Percentiles rank a stretch among this genome's conserved stretches.
Evolutionary conservation across 768 basidiomycete genomes (phyloP).

Genomic region (Rhizopogon vesiculosus): DNA sequence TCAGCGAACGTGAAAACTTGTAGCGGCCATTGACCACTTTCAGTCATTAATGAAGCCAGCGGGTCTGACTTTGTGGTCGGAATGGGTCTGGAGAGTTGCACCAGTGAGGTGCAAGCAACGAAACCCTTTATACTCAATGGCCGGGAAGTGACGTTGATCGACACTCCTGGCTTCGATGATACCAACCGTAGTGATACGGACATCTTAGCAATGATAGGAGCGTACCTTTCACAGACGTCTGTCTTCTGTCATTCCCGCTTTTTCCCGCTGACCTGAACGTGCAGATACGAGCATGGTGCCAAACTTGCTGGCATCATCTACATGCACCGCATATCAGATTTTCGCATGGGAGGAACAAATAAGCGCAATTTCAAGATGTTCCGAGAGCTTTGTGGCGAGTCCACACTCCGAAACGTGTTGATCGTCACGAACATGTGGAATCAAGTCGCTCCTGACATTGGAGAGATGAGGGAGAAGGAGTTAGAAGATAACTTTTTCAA

Average conservation of each 20-base stretch:
- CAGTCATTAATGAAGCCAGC: conserved; percentile 44
- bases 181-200: conserved; percentile 42
- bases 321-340: conserved; percentile 39
- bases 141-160: conserved; percentile 40
- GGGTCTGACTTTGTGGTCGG: conserved; percentile 38
- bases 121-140: conserved; percentile 40
- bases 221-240: conserved; percentile 8
- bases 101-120: conserved; percentile 32
- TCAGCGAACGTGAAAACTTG: neutral
- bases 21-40: conserved; percentile 9
- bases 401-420: conserved; percentile 34
- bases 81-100: conserved; percentile 37
- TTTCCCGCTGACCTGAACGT: neutral
- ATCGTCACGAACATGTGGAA: conserved; percentile 46
- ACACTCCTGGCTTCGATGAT: conserved; percentile 61
- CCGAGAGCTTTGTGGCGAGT: conserved; percentile 39
- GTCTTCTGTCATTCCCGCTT: neutral
- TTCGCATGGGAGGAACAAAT: conserved; percentile 36
- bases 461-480: conserved; percentile 33
- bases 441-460: conserved; percentile 22
- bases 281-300: conserved; percentile 3
- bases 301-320: conserved; percentile 39
- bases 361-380: conserved; percentile 38
- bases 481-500: conserved; percentile 38
- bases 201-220: conserved; percentile 37